Base-by-base conservation (phyloP, 1,284 basidiomycete genomes). In the Mixia osmundae region DNA sequence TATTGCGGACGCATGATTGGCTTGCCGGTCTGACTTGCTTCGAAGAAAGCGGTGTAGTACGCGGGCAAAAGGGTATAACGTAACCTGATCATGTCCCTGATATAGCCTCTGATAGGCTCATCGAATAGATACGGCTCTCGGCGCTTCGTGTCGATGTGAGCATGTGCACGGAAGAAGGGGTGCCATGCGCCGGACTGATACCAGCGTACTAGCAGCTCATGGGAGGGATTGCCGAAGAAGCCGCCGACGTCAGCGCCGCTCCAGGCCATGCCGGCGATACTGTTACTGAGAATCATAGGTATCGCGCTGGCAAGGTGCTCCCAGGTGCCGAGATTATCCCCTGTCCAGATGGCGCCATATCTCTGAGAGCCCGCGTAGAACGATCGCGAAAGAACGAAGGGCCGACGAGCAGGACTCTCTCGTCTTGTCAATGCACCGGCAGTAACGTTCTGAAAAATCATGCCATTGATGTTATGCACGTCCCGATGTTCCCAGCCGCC, bases 121-220 rank as follows among this genome's bases (percentile, higher is more conserved):
- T 83, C 79, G 36, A 79, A 68, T 0, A 97, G 65, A 63, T 76
- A 97, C 0, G 89, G 89, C 57, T 99, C 91, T 32, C 89, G 72
- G 28, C 91, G 72, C 61, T 95, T 97, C 29, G 89, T 91, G 57
- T 99, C 91, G 12, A 46, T 39, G 15, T 45, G 44, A 4, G 89
- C 91, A 57, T 97, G 91, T 0, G 89, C 89, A 36, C 89, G 71
- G 74, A 97, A 89, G 69, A 99, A 99, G 3, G 89, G 89, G 45
- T 75, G 75, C 57, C 95, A 91, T 9, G 75, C 71, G 20, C 89
- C 91, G 25, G 87, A 75, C 60, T 82, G 82, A 54, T 97, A 95
- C 89, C 89, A 97, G 25, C 91, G 68, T 6, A 89, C 73, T 21
- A 99, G 72, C 70, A 95, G 82, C 54, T 97, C 89, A 1, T 74